Base-by-base conservation (phyloP, 768 basidiomycete genomes). In the Porpolomopsis calyptriformis region DNA sequence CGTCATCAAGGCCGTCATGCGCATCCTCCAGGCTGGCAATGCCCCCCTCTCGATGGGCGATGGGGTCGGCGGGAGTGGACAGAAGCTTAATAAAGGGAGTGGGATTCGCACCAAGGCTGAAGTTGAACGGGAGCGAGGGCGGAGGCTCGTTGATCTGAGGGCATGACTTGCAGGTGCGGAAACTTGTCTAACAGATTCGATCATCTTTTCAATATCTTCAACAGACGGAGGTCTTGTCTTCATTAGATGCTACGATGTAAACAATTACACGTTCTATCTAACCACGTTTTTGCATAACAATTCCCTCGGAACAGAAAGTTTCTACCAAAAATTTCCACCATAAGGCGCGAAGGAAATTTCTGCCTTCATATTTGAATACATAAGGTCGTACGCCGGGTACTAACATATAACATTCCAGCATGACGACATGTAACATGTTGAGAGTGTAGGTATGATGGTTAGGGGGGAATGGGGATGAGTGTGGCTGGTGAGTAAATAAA, bases 21-120 rank as follows among this genome's bases (percentile, higher is more conserved):
- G 82, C 60, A 73, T 96, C 69, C 67, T 99, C 40, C 88, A 92
- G 49, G 78, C 85, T 1, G 92, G 93, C 0, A 79, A 85, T 59
- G 80, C 79, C 50, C 86, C 87, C 4, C 61, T 83, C 44, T 73
- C 72, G 11, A 81, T 96, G 76, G 93, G 93, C 12, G 74, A 88
- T 57, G 88, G 90, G 6, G 54, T 84, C 20, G 87, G 88, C 7
- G 85, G 86, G 4, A 70, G 69, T 37, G 85, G 78, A 24, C 70
- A 75, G 52, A 80, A 79, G 59, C 58, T 80, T 57, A 77, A 82
- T 57, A 89, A 85, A 63, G 88, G 88, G 7, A 67, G 67, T 46
- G 90, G 90, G 12, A 70, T 93, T 60, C 60, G 65, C 52, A 69
- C 75, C 46, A 79, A 78, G 58, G 69, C 62, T 46, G 84, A 85